Conservation (phyloP, 73 alveolate genomes). For the Paramecium caudatum region DNA sequence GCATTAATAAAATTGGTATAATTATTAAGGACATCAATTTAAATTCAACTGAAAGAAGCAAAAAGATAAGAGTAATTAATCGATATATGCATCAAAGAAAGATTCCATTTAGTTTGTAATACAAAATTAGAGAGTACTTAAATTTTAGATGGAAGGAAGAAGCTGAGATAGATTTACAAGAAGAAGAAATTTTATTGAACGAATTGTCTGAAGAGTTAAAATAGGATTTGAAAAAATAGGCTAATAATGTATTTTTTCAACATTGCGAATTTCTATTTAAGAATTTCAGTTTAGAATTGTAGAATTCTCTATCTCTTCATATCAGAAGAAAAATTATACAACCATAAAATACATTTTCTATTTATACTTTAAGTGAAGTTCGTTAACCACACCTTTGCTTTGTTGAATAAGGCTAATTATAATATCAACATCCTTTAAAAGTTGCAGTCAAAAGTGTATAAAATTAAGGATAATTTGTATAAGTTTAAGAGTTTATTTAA, state of each 20-base stretch:
- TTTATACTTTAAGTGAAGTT: neutral
- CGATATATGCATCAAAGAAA: conserved; percentile 67
- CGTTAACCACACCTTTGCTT: conserved; percentile 40
- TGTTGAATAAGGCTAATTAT: conserved; percentile 42
- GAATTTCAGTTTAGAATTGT: conserved; percentile 39
- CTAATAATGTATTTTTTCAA: conserved; percentile 54
- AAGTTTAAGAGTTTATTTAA: conserved; percentile 9
- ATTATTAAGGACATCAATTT: conserved; percentile 56
- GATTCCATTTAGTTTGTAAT: conserved; percentile 7
- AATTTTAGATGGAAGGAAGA: conserved; percentile 75
- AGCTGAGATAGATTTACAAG: conserved; percentile 65
- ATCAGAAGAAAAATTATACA: conserved; percentile 35
- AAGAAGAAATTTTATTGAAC: conserved; percentile 54
- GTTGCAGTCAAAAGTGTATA: neutral
- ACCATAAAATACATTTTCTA: conserved; percentile 51
- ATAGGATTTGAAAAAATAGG: conserved; percentile 53
- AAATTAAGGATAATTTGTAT: neutral
- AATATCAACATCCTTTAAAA: neutral
- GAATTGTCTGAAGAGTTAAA: conserved; percentile 70
- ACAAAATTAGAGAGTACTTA: conserved; percentile 61
- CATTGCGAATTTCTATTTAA: conserved; percentile 47
- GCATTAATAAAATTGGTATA: conserved; percentile 61
- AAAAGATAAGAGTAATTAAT: conserved; percentile 64
- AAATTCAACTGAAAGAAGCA: conserved; percentile 55
- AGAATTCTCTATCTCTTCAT: conserved; percentile 14